phyloP scores from a whole-genome alignment of 768 basidiomycete genomes.

The Sporobolomyces phaffii region DNA sequence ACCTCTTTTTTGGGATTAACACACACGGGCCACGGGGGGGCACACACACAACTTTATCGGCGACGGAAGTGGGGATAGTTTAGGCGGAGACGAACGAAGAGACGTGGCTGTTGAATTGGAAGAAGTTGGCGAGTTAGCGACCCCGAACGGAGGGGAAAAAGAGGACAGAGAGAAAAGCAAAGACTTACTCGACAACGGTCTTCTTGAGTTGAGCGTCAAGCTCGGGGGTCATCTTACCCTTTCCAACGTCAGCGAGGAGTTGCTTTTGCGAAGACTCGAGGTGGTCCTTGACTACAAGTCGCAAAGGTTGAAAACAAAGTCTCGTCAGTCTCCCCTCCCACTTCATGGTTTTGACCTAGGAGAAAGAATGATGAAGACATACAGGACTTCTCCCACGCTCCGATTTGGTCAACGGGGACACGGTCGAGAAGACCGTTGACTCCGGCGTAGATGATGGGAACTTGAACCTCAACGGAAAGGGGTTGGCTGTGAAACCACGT shows the following conservation, averaged over 20 bases:
- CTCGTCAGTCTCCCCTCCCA: not conserved
- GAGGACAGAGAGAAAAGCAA: too few relatives aligned
- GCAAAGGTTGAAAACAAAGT: too few relatives aligned
- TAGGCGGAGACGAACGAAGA: slow-evolving; percentile 29
- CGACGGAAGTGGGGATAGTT: too few relatives aligned
- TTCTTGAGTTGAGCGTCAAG: slow-evolving; percentile 92
- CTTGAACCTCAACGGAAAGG: slow-evolving; percentile 17
- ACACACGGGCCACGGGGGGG: too few relatives aligned
- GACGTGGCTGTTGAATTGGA: slow-evolving; percentile 23
- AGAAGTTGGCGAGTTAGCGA: not conserved
- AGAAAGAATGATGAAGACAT: not conserved
- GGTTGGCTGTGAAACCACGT: slow-evolving; percentile 7
- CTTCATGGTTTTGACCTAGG: not conserved
- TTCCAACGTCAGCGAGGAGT: slow-evolving; percentile 77
- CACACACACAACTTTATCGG: too few relatives aligned
- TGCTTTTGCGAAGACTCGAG: slow-evolving; percentile 64
- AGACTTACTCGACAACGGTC: slow-evolving; percentile 40
- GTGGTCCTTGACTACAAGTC: slow-evolving; percentile 69
- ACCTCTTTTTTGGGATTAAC: too few relatives aligned
- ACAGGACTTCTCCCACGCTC: slow-evolving; percentile 12
- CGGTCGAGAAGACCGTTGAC: slow-evolving; percentile 98
- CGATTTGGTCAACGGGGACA: slow-evolving; percentile 67
- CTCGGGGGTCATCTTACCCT: slow-evolving; percentile 77
- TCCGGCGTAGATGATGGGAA: slow-evolving; percentile 58
- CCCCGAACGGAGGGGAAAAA: too few relatives aligned